Base-by-base conservation (phyloP, 192 early-diverging fungal genomes). In the Coemansia sp. region DNA sequence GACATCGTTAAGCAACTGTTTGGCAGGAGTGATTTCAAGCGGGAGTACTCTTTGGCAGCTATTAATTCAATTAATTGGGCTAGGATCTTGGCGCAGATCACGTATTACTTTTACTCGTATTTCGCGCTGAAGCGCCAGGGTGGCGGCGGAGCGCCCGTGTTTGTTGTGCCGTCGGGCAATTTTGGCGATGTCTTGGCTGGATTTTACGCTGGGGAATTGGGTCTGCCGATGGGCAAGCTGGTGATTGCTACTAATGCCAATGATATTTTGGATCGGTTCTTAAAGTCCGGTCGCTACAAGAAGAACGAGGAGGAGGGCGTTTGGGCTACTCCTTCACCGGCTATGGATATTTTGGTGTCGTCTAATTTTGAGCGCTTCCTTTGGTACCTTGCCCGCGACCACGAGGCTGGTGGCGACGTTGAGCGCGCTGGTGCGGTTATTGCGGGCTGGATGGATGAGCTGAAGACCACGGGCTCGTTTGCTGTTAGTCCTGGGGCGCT, bases 41-140 rank as follows among this genome's bases (percentile, higher is more conserved):
- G 65, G 33, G 79, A 86, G 55, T 87, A 95, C 76, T 85, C 90
- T 56, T 86, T 99, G 39, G 95, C 90, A 45, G 97, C 97, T 11
- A 86, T 99, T 75, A 99, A 99, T 82, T 99, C 97, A 10, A 99
- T 99, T 86, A 99, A 99, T 86, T 98, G 95, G 95, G 95, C 95
- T 11, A 88, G 95, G 38, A 99, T 99, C 60, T 80, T 99, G 42
- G 94, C 93, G 10, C 96, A 99, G 81, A 99, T 90, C 46, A 85
- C 89, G 26, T 99, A 99, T 79, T 99, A 99, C 82, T 95, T 95
- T 82, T 86, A 94, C 73, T 88, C 95, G 14, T 99, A 94, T 82
- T 94, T 97, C 72, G 73, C 83, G 9, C 65, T 86, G 10, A 63
- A 85, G 53, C 85, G 86, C 18, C 38, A 59, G 36, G 60, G 65